These are phyloP conservation scores for Cladophialophora yegresii DNA, from an alignment of 2,329 filamentous ascomycete species.

Conservation along the genomic window DNA sequence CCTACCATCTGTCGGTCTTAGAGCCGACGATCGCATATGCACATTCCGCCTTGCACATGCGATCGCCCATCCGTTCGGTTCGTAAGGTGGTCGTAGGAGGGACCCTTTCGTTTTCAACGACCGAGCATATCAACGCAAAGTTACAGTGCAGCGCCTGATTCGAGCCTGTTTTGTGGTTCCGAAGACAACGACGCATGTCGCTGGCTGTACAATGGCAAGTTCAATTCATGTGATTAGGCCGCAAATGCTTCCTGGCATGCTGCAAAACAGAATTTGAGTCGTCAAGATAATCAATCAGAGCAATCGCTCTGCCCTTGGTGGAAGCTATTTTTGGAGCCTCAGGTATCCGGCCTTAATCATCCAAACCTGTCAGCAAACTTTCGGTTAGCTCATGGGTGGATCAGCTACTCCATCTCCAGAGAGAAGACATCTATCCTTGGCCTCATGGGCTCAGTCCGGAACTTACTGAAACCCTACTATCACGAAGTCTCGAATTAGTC, in stretches of 20 bases:
- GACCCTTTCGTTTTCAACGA: background rate
- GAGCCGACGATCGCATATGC: background rate
- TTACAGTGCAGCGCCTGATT: background rate
- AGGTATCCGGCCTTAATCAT: background rate
- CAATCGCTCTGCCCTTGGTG: background rate
- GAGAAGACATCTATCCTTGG: background rate
- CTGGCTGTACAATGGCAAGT: background rate
- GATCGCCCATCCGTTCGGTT: background rate
- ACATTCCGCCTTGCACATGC: background rate
- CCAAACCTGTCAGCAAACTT: background rate
- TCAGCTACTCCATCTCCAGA: background rate
- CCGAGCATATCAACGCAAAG: background rate
- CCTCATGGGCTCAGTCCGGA: background rate
- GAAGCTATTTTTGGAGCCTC: constrained; percentile 13
- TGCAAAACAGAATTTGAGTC: background rate
- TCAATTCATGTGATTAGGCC: background rate
- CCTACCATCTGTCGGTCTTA: background rate
- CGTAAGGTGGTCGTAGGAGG: background rate
- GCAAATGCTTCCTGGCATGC: background rate
- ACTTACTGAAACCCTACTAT: background rate
- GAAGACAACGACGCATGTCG: background rate
- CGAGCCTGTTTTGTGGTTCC: background rate
- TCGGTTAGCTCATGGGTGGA: background rate
- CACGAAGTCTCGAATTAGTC: background rate
- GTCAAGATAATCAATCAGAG: background rate